Conservation (phyloP, 2,329 filamentous ascomycete species). For the Alternaria incomplexa region DNA sequence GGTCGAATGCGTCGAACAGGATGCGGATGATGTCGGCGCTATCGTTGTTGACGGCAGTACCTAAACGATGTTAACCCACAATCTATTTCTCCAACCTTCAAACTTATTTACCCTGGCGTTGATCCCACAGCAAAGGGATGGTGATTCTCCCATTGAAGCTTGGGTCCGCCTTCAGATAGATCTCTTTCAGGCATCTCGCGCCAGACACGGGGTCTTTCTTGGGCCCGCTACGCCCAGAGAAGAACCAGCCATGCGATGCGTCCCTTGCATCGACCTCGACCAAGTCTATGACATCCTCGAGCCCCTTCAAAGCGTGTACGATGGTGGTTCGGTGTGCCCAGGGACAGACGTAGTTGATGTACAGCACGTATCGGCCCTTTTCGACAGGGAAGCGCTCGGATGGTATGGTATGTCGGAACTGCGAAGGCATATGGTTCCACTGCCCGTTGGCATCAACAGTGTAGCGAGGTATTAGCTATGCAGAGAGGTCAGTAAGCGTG, state of each 20-base stretch:
- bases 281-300: constrained; percentile 58
- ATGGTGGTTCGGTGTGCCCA: constrained; percentile 65
- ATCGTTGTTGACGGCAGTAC: constrained; percentile 45
- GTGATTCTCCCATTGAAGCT: constrained; percentile 67
- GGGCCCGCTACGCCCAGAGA: constrained; percentile 36
- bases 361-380: constrained; percentile 66
- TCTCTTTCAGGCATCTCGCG: constrained; percentile 57
- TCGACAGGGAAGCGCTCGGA: constrained; percentile 63
- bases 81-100: background rate
- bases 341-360: constrained; percentile 66
- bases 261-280: constrained; percentile 51
- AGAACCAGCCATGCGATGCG: constrained; percentile 40
- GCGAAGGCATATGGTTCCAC: constrained; percentile 60
- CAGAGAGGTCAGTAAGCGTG: background rate
- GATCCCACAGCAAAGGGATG: constrained; percentile 78
- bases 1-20: constrained; percentile 42
- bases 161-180: constrained; percentile 75
- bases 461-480: constrained; percentile 2
- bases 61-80: constrained; percentile 20
- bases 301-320: constrained; percentile 57
- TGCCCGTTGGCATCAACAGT: constrained; percentile 53
- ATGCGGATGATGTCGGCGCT: constrained; percentile 45
- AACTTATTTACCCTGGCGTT: constrained; percentile 55
- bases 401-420: constrained; percentile 64
- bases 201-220: constrained; percentile 38